Percentiles rank a stretch among this genome's conserved stretches.
phyloP scores from a whole-genome alignment of 306 rosid genomes.

The Prosopis cineraria region DNA sequence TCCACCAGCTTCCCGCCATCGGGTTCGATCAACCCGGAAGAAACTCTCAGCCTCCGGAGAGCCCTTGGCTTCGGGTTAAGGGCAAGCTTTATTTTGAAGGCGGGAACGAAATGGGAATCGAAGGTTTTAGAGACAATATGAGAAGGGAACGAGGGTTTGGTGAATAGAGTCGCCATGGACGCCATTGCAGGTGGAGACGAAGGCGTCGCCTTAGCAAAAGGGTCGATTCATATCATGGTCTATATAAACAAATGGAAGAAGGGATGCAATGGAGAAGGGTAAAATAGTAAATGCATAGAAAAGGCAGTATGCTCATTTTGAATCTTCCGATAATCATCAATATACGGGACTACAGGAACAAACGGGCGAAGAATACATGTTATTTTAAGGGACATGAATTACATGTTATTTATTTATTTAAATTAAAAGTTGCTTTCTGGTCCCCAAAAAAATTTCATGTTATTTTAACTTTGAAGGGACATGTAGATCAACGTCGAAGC shows the following conservation, averaged over 20 bases:
- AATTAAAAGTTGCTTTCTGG: too few relatives aligned
- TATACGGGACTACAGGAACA: neutral
- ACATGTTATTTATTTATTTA: too few relatives aligned
- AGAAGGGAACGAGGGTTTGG: constrained; percentile 49
- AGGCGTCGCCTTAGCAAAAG: neutral
- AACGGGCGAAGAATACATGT: neutral
- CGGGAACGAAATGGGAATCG: constrained; percentile 52
- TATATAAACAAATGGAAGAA: constrained; percentile 32
- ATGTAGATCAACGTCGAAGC: too few relatives aligned
- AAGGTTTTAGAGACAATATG: constrained; percentile 44
- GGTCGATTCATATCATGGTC: neutral
- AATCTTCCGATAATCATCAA: neutral
- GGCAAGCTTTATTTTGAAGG: constrained; percentile 36
- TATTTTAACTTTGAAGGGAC: too few relatives aligned
- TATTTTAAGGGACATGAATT: neutral
- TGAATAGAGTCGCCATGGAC: constrained; percentile 75
- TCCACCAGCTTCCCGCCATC: constrained; percentile 89
- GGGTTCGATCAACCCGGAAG: constrained; percentile 80
- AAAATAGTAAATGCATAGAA: constrained; percentile 25
- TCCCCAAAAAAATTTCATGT: too few relatives aligned
- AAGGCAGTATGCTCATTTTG: neutral
- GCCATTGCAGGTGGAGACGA: constrained; percentile 63
- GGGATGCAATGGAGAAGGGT: constrained; percentile 38
- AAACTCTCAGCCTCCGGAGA: constrained; percentile 53
- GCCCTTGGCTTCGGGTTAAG: constrained; percentile 2